These are phyloP conservation scores for Colletotrichum tropicale DNA, from an alignment of 2,329 filamentous ascomycete species.

Conservation along the genomic window DNA sequence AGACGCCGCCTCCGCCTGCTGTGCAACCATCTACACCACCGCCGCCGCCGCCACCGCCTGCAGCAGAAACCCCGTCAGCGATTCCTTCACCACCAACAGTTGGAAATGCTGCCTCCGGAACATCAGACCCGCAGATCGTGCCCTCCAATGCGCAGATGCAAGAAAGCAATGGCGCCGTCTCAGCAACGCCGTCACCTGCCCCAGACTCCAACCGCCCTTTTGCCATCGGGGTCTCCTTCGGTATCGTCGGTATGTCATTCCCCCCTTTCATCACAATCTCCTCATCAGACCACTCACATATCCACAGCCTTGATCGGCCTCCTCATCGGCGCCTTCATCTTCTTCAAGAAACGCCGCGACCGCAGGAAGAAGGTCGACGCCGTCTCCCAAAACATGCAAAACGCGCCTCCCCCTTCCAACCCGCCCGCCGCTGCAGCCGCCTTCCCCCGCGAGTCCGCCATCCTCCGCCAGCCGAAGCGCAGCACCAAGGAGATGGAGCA, in stretches of 20 bases:
- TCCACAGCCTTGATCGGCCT: not conserved
- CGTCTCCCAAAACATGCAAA: constrained; percentile 5
- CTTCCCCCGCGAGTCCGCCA: not conserved
- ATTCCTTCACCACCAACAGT: not conserved
- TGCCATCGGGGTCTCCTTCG: constrained; percentile 8
- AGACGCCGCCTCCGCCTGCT: not conserved
- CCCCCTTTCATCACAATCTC: accelerated
- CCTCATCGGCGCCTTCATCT: constrained; percentile 2
- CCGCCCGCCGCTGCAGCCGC: not conserved
- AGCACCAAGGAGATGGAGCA: constrained; percentile 2
- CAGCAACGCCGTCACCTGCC: not conserved
- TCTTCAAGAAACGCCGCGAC: not conserved
- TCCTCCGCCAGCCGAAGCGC: not conserved
- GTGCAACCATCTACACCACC: not conserved
- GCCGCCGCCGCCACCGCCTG: not conserved
- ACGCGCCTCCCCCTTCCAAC: not conserved
- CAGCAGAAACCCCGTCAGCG: not conserved
- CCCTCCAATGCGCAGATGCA: not conserved
- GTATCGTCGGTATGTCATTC: not conserved
- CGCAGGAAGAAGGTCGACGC: constrained; percentile 10
- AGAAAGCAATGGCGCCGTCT: not conserved
- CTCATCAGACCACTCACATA: not conserved
- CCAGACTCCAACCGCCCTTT: not conserved
- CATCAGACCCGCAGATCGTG: not conserved
- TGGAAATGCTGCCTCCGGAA: not conserved